phyloP scores from a whole-genome alignment of 1,139 yeast species.

The Candida buenavistaensis region DNA sequence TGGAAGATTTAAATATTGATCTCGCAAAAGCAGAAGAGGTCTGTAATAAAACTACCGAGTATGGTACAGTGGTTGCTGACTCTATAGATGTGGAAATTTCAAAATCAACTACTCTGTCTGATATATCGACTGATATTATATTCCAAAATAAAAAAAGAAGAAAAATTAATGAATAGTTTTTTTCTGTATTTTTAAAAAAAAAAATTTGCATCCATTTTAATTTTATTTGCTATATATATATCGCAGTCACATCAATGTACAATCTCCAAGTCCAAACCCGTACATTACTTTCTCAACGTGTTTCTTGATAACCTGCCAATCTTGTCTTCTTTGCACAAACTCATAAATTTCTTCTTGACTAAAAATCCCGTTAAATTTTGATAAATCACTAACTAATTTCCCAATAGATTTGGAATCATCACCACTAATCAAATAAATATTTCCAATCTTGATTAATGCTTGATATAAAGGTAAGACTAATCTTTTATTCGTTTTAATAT shows the following conservation, averaged over 20 bases:
- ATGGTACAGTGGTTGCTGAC: constrained; percentile 53
- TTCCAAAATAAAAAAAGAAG: too few relatives aligned
- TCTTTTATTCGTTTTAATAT: constrained; percentile 60
- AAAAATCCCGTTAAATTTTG: constrained; percentile 85
- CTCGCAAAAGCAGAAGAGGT: constrained; percentile 46
- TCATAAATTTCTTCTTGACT: constrained; percentile 92
- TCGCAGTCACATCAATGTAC: constrained; percentile 41
- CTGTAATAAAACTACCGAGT: constrained; percentile 52
- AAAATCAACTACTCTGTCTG: too few relatives aligned
- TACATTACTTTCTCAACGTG: constrained; percentile 95
- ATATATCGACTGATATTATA: too few relatives aligned
- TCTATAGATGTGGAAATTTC: too few relatives aligned
- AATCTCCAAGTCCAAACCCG: constrained; percentile 76
- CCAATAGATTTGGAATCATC: constrained; percentile 84
- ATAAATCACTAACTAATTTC: constrained; percentile 75
- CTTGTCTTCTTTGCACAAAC: constrained; percentile 83
- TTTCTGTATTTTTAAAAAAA: background rate
- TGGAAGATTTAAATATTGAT: constrained; percentile 42
- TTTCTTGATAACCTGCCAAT: constrained; percentile 74
- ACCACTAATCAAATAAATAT: constrained; percentile 73
- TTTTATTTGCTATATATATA: background rate
- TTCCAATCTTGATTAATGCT: constrained; percentile 82
- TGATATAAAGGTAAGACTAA: constrained; percentile 74
- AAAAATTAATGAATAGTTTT: too few relatives aligned
- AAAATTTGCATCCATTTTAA: background rate